Base-by-base conservation (phyloP, 129 eudicot species). In the Ambrosia artemisiifolia region DNA sequence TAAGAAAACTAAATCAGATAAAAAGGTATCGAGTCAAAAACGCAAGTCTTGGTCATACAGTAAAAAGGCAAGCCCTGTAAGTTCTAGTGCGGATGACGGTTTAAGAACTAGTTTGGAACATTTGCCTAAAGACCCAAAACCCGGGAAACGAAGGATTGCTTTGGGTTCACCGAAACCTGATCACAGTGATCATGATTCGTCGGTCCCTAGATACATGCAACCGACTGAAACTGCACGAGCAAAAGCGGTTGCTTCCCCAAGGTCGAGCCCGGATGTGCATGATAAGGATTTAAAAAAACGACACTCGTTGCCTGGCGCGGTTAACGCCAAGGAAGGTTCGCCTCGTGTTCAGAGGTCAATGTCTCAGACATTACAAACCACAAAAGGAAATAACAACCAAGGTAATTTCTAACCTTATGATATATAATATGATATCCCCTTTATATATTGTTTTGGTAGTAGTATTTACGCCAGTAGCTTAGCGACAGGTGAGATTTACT, bases 181-280 rank as follows among this genome's bases (percentile, higher is more conserved):
- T 55, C 75, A 76, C 6, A 65, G 28, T 73, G 95, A 89, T 69
- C 86, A 83, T 36, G 96, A 89, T 56, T 85, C 10, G 24, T 67
- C 87, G 38, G 59, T 93, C 44, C 98, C 98, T 3, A 87, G 95
- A 63, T 93, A 93, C 78, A 93, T 93, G 98, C 96, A 93, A 71
- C 88, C 95, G 12, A 93, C 98, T n/a, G 88, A 93, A 82, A 89
- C 98, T 48, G 98, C 98, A 14, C 88, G 75, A 75, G 87, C 87
- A 4, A 93, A 93, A 83, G 95, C 96, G 16, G 66, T 75, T 35
- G 82, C 94, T 3, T 93, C 98, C 30, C 98, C 98, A 16, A 87
- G 86, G 63, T 93, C 92, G 24, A 93, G 96, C 36, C 98, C 98
- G 4, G 98, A 92, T 74, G 88, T 85, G 53, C 88, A 85, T n/a